phyloP scores from a whole-genome alignment of 768 basidiomycete genomes.

The Myochromella boudieri region DNA sequence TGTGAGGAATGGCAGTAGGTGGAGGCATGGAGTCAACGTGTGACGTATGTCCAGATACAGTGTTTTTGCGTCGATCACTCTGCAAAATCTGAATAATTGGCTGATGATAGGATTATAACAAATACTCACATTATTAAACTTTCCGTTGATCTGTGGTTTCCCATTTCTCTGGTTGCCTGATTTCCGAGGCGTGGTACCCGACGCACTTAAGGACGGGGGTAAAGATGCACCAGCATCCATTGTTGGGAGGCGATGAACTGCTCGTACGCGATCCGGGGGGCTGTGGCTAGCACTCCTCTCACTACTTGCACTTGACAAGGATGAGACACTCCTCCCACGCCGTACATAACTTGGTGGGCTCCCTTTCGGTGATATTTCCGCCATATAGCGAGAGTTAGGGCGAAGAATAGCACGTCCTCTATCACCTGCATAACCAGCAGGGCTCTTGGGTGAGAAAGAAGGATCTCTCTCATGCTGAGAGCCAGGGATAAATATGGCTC shows the following conservation, averaged over 20 bases:
- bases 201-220: conserved; percentile 21
- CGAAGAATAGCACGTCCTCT: conserved; percentile 14
- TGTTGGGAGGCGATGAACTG: conserved; percentile 64
- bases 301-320: conserved; percentile 53
- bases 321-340: conserved; percentile 52
- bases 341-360: conserved; percentile 32
- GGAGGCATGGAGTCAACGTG: conserved; percentile 28
- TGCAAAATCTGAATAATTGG: no score
- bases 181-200: conserved; percentile 16
- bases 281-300: conserved; percentile 60
- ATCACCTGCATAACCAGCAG: conserved; percentile 8
- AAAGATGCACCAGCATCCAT: conserved; percentile 33
- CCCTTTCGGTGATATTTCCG: conserved; percentile 38
- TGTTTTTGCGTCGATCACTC: conserved; percentile 17
- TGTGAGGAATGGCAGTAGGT: conserved; percentile 24
- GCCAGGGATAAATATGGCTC: conserved; percentile 3
- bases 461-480: conserved; percentile 20
- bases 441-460: conserved; percentile 17
- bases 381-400: conserved; percentile 21
- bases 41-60: conserved; percentile 10
- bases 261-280: conserved; percentile 48
- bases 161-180: conserved; percentile 34
- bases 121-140: conserved; percentile 27
- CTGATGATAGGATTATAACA: not conserved
- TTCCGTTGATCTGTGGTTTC: conserved; percentile 35